Evolutionary conservation across 768 basidiomycete species (phyloP), one percentile per base, ranked within the genome.

Genomic region (Lactarius vividus): DNA sequence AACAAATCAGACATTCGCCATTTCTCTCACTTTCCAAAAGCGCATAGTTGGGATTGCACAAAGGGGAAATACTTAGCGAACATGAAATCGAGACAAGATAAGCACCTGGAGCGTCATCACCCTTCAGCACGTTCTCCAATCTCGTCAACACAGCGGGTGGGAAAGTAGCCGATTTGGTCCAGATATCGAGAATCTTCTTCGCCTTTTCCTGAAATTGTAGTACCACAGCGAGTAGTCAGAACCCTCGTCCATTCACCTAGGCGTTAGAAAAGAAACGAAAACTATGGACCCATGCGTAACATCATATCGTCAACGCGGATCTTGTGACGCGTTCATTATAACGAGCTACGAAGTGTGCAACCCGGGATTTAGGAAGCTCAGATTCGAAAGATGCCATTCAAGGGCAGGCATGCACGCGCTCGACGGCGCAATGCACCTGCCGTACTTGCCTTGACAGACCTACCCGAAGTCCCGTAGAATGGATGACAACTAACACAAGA

Each of bases 161-260:
- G 79, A 99, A 99, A 57, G 96, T 96, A 77, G 82, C 85, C 65
- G 87, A 85, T 77, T 96, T 96, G 73, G 83, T 84, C 96, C 96
- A 99, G 73, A 99, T 98, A 79, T 98, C 97, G 77, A 96, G 86
- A 73, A 99, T 88, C 78, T 98, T 98, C 82, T 90, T 89, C 55
- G 92, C 84, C 80, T 99, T 99, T 82, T 97, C 96, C 96, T 98
- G 82, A 77, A 75, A 72, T 73, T 73, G 73, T 76, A 75, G 77
- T 72, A 74, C 74, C 62, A 46, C 44, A 61, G 62, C 67, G 42
- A 58, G 67, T 56, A 68, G 64, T 71, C 60, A 68, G 68, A 65
- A 62, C 64, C 71, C 68, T 81, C 85, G 77, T 85, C 81, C 78
- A 77, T 70, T 72, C 73, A 66, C 71, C 71, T 67, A 65, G 69